phyloP scores from a whole-genome alignment of 2,329 filamentous ascomycete genomes.

The Diaporthe ilicicola region DNA sequence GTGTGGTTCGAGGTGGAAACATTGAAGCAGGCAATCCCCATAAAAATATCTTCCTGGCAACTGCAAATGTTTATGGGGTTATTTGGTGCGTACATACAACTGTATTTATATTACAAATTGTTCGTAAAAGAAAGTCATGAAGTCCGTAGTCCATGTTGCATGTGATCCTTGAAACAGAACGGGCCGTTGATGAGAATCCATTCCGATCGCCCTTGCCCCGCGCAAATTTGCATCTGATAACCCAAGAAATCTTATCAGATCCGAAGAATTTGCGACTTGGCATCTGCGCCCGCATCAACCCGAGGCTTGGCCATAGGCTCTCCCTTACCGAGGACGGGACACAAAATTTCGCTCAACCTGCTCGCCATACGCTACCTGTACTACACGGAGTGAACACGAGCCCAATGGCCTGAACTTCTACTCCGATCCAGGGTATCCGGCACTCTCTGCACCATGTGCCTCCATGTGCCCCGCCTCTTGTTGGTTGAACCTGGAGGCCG shows the following conservation, averaged over 20 bases:
- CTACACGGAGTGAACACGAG: neutral
- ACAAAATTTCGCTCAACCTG: slow-evolving; percentile 9
- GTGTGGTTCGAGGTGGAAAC: neutral
- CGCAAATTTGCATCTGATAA: slow-evolving; percentile 23
- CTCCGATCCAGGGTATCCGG: neutral
- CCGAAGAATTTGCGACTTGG: slow-evolving; percentile 28
- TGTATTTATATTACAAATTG: slow-evolving; percentile 2
- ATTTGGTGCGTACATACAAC: no score
- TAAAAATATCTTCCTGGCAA: neutral
- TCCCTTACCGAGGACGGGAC: neutral
- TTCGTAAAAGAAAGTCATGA: neutral
- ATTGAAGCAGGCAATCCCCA: neutral
- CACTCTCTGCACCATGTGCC: slow-evolving; percentile 29
- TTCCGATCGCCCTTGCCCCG: slow-evolving; percentile 7
- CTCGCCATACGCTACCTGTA: neutral
- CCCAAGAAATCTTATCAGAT: slow-evolving; percentile 24
- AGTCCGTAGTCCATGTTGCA: neutral
- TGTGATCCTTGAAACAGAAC: neutral
- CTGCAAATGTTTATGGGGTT: no score
- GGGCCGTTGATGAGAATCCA: neutral
- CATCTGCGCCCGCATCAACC: slow-evolving; percentile 8
- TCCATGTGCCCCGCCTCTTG: slow-evolving; percentile 21
- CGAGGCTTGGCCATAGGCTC: slow-evolving; percentile 14
- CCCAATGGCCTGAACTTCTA: neutral
- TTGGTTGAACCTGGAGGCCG: slow-evolving; percentile 25